Base-by-base conservation (phyloP, 2,329 filamentous ascomycete genomes). In the Penicillium sp. region DNA sequence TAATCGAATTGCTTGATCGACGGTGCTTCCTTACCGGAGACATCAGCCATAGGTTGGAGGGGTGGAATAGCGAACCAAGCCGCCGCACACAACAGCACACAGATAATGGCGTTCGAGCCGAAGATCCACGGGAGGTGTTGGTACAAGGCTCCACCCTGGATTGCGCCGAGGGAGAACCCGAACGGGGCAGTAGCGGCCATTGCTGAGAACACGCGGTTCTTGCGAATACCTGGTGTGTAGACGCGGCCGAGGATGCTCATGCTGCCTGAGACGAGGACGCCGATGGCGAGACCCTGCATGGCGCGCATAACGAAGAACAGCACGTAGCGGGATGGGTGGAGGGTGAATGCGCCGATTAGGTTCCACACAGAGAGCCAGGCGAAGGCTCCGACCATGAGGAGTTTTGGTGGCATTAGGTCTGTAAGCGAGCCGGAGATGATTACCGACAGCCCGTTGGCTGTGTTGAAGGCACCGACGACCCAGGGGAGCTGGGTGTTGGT, bases 171-270 rank as follows among this genome's bases (percentile, higher is more conserved):
- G 1, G 77, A 71, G 49, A 73, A 75, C 0, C 80, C 80, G 41
- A 73, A 72, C 0, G 81, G 81, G 3, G 79, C 80, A 17, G 71
- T 75, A 6, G 78, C 79, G 6, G 79, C 80, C 65, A 82, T 82
- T 6, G 80, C 62, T 0, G 77, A 75, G 54, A 83, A 82, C 0
- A 78, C 75, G 67, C 81, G 78, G 54, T 80, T 75, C 66, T 82
- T 81, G 49, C 75, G 70, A 47, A 67, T 59, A 0, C 80, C 80
- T 0, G 77, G 77, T 4, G 71, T 71, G 59, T 81, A 83, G 0
- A 78, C 73, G 1, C 73, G 70, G 1, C 80, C 80, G 2, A 82
- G 67, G 13, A 83, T 71, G 19, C 78, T 81, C 58, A 83, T 72
- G 8, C 70, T 77, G 49, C 81, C 82, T 0, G 81, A 81, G 8